Conservation (phyloP, 2,329 filamentous ascomycete species). For the Xylaria sp. region DNA sequence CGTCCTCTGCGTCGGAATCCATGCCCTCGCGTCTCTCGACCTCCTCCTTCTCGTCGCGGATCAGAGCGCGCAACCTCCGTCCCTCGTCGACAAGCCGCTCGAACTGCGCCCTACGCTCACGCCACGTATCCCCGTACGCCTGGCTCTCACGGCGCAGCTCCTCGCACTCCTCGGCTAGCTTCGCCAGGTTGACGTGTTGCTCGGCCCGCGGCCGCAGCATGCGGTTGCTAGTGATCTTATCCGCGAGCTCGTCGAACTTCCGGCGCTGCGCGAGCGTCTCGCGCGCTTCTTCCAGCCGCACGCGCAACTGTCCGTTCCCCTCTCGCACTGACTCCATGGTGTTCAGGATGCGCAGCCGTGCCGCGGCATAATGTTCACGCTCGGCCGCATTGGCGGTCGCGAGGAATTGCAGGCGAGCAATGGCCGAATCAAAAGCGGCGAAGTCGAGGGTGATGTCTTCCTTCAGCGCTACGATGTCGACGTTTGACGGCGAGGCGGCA, state of each 20-base stretch:
- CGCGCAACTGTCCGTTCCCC: conserved; percentile 76
- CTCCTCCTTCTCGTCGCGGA: conserved; percentile 95
- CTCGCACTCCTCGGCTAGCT: conserved; percentile 87
- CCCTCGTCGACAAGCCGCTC: conserved; percentile 90
- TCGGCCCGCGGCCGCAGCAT: conserved; percentile 86
- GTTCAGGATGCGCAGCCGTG: conserved; percentile 81
- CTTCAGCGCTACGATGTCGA: conserved; percentile 70
- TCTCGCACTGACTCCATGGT: conserved; percentile 82
- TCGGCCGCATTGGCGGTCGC: conserved; percentile 84
- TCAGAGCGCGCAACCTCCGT: conserved; percentile 84
- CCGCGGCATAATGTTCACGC: conserved; percentile 82
- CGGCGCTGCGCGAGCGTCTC: conserved; percentile 81
- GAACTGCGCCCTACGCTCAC: conserved; percentile 86
- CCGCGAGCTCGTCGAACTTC: conserved; percentile 86
- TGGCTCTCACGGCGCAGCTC: conserved; percentile 87
- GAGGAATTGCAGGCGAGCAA: conserved; percentile 88
- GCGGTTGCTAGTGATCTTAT: conserved; percentile 85
- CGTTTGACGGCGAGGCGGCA: conserved; percentile 54
- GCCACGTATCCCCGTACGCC: conserved; percentile 85
- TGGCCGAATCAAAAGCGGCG: conserved; percentile 84
- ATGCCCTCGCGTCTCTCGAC: conserved; percentile 88
- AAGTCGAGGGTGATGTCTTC: conserved; percentile 91
- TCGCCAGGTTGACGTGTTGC: conserved; percentile 79
- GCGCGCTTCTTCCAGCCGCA: conserved; percentile 81
- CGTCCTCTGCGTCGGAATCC: conserved; percentile 74